Evolutionary conservation across 2,329 filamentous ascomycete species (phyloP).

Genomic region (Fusarium longipes): DNA sequence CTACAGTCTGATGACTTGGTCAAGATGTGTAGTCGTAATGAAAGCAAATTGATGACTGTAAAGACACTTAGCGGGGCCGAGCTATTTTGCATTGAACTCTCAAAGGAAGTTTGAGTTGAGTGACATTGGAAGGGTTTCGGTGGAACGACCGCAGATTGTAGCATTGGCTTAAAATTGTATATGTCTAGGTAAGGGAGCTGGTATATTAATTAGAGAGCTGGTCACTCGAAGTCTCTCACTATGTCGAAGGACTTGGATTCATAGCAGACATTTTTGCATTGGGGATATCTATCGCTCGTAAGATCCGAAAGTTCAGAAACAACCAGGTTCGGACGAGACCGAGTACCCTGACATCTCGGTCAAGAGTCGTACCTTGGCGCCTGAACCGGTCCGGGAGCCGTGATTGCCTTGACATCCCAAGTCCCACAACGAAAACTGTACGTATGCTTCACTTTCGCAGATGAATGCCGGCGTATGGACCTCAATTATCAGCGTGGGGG

Average conservation of each 20-base stretch:
- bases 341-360: neutral
- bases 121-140: neutral
- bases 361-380: neutral
- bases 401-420: neutral
- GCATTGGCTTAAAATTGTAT: conserved; percentile 1
- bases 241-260: neutral
- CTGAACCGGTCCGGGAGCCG: neutral
- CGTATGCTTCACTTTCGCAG: conserved; percentile 4
- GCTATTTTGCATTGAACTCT: neutral
- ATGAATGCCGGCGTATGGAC: conserved; percentile 18
- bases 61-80: neutral
- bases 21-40: neutral
- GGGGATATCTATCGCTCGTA: neutral
- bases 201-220: conserved; percentile 8
- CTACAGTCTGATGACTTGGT: neutral
- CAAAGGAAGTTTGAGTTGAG: conserved; percentile 3
- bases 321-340: neutral
- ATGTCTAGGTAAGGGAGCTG: neutral
- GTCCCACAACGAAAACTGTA: conserved; percentile 2
- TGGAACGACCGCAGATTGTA: conserved; percentile 2
- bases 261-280: neutral
- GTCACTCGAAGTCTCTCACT: neutral
- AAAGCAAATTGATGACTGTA: neutral
- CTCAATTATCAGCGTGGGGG: conserved; percentile 33
- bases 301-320: neutral